A percentile compares a stretch with the other conserved stretches of the same genome.
These are phyloP conservation scores for Galerina marginata DNA, from an alignment of 768 basidiomycete genomes.

Conservation along the genomic window DNA sequence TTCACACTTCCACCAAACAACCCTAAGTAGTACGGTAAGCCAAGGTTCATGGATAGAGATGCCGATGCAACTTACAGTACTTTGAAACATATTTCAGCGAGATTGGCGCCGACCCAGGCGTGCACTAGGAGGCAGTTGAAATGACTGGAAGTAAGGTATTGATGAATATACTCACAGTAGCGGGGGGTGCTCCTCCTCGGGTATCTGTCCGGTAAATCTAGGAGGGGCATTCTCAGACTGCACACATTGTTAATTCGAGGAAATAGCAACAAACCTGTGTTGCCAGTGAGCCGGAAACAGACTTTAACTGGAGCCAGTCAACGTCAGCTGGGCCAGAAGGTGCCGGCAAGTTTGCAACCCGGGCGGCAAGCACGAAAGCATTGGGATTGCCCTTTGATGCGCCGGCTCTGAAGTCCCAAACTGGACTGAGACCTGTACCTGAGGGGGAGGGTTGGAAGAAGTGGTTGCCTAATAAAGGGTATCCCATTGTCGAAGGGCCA, in stretches of 20 bases:
- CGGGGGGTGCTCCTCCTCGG: slow-evolving; percentile 57
- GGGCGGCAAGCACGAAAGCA: slow-evolving; percentile 54
- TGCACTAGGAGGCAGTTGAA: slow-evolving; percentile 35
- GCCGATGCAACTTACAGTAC: slow-evolving; percentile 48
- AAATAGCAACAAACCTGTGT: slow-evolving; percentile 43
- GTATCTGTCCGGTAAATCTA: slow-evolving; percentile 59
- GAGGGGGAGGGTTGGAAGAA: slow-evolving; percentile 59
- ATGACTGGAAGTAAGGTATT: neutral
- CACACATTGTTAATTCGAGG: no score
- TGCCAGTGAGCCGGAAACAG: slow-evolving; percentile 53
- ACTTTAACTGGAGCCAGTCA: slow-evolving; percentile 60
- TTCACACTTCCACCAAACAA: slow-evolving; percentile 23
- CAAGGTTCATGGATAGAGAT: neutral
- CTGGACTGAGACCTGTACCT: slow-evolving; percentile 48
- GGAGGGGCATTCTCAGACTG: neutral
- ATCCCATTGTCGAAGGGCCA: slow-evolving; percentile 14
- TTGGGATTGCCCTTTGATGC: slow-evolving; percentile 44
- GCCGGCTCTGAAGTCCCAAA: slow-evolving; percentile 61
- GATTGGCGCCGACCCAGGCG: slow-evolving; percentile 44
- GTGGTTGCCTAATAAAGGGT: slow-evolving; percentile 46
- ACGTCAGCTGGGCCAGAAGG: slow-evolving; percentile 50
- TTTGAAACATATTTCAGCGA: slow-evolving; percentile 56
- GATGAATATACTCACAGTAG: slow-evolving; percentile 40
- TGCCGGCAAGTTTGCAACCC: slow-evolving; percentile 44
- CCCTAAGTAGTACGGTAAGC: slow-evolving; percentile 20